Evolutionary conservation across 306 rosid species (phyloP).

Genomic region (Castanospermum australe): DNA sequence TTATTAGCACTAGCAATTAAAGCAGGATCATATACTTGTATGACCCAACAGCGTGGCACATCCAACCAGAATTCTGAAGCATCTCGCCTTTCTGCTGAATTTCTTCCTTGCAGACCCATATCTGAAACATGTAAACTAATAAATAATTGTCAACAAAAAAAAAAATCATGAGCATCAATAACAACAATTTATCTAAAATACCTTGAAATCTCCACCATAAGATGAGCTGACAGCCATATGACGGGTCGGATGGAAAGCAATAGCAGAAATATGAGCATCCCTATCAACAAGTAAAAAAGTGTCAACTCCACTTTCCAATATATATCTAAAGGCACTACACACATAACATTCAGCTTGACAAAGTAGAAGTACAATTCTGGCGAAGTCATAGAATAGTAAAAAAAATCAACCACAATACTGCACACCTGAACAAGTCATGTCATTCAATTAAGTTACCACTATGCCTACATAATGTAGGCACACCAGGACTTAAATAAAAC

Average conservation of each 20-base stretch:
- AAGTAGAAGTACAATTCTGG: not conserved
- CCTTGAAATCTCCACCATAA: constrained; percentile 97
- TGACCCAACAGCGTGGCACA: constrained; percentile 92
- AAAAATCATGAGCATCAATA: not conserved
- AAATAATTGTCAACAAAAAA: constrained; percentile 9
- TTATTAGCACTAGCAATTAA: not conserved
- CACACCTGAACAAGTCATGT: not conserved
- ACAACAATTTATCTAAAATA: constrained; percentile 20
- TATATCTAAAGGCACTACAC: constrained; percentile 2
- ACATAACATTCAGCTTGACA: constrained; percentile 17
- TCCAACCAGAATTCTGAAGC: constrained; percentile 71
- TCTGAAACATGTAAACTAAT: constrained; percentile 48
- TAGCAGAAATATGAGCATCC: constrained; percentile 77
- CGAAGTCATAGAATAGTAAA: not conserved
- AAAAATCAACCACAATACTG: not conserved
- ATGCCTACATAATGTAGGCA: not conserved
- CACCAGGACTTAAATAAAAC: not conserved
- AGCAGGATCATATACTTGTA: constrained; percentile 68
- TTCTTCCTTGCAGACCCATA: constrained; percentile 76
- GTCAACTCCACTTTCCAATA: constrained; percentile 11
- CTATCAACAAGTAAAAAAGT: constrained; percentile 39
- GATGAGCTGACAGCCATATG: constrained; percentile 84
- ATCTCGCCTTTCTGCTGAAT: constrained; percentile 45
- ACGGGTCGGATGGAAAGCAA: constrained; percentile 73
- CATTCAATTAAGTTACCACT: not conserved